phyloP scores from a whole-genome alignment of 306 rosid genomes.

The Cicer chorassanicum region DNA sequence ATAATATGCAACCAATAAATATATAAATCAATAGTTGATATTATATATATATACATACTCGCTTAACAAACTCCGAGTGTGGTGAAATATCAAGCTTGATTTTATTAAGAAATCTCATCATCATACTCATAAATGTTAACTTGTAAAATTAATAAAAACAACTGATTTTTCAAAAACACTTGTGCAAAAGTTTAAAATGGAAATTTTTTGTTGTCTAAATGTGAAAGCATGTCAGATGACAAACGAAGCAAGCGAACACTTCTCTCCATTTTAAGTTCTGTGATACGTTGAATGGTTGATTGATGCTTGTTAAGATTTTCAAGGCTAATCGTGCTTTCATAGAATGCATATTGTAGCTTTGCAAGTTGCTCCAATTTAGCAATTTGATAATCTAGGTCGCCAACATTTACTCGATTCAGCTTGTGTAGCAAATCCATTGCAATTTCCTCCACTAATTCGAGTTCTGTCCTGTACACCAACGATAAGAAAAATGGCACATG shows the following conservation, averaged over 20 bases:
- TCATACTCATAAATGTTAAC: neutral
- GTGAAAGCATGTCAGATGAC: constrained; percentile 46
- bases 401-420: constrained; percentile 10
- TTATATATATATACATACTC: no score
- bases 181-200: neutral
- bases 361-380: constrained; percentile 44
- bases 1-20: no score
- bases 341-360: neutral
- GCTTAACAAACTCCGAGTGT: neutral
- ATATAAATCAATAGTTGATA: no score
- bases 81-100: neutral
- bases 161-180: neutral
- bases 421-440: constrained; percentile 36
- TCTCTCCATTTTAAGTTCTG: constrained; percentile 43
- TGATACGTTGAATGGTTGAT: constrained; percentile 24
- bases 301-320: neutral
- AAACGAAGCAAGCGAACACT: constrained; percentile 44
- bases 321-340: fast-evolving
- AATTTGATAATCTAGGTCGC: constrained; percentile 34
- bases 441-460: constrained; percentile 46
- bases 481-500: neutral
- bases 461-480: constrained; percentile 34
- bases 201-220: neutral
- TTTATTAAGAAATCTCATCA: constrained; percentile 8
- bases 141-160: neutral